Evolutionary conservation across 2,329 filamentous ascomycete genomes (phyloP), one percentile per base, ranked within the genome.

Genomic region (Madurella mycetomatis): DNA sequence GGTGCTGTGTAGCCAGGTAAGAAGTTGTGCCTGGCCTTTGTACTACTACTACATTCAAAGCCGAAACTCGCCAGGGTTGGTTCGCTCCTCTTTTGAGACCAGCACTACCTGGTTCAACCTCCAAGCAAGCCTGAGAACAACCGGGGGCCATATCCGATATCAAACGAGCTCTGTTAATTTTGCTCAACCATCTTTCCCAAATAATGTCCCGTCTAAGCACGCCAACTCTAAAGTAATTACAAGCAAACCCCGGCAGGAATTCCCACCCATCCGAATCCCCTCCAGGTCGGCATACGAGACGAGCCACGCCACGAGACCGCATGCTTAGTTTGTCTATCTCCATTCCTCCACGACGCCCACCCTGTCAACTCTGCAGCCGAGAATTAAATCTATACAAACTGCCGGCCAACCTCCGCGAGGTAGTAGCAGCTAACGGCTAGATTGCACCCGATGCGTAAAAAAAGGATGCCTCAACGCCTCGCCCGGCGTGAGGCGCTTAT

Each of bases 381-480:
- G n/a, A n/a, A 19, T 42, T 13, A 11, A 15, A 2, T 8, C 37
- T 16, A 47, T 45, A 30, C 49, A 51, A 19, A 7, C 17, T 37
- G 42, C 37, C 53, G 34, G 32, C 31, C 42, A 40, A 7, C 25
- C 25, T 25, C 25, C 25, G 7, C 7, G 25, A 7, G 7, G 25
- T 25, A 25, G 25, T 25, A 25, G 25, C 25, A 25, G 25, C 25
- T 19, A 15, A 2, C 19, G 25, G 16, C 45, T 15, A 19, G 39
- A 8, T 47, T 54, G 46, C 49, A 68, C 66, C 67, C 70, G 71
- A 19, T 78, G 73, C 25, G 73, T 75, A 64, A 97, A 90, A 71
- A 97, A 97, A 1, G 88, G 88, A 75, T 97, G 92, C 66, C 85
- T 86, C 64, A 97, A 75, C 47, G 94, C 94, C 66, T 97, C 92